Percentiles rank a stretch among this genome's conserved stretches.
Evolutionary conservation across 805 yeast species (phyloP).

Genomic region (Alloascoidea hylecoeti): DNA sequence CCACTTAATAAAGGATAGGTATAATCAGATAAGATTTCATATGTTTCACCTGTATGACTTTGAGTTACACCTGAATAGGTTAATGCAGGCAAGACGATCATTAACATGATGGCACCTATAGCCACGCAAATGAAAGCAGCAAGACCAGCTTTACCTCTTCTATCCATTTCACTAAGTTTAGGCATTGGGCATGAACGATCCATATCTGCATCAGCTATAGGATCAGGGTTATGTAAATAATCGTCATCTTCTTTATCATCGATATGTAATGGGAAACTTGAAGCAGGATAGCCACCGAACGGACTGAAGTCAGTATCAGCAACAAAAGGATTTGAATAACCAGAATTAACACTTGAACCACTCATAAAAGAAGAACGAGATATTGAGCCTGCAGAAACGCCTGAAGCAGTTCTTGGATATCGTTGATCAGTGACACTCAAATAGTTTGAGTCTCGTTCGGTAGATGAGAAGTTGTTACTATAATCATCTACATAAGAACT

Average conservation of each 20-base stretch:
- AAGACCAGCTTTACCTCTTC: conserved; percentile 1
- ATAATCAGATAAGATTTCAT: conserved; percentile 36
- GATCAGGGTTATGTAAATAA: conserved; percentile 74
- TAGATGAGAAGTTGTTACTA: not conserved
- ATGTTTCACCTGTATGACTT: conserved; percentile 1
- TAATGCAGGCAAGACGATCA: conserved; percentile 53
- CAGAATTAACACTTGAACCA: no score
- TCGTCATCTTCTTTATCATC: conserved; percentile 79
- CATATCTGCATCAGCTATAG: conserved; percentile 61
- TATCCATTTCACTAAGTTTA: conserved; percentile 1
- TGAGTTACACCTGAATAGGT: conserved; percentile 47
- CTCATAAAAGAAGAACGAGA: not conserved
- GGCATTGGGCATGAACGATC: conserved; percentile 22
- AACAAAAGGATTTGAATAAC: conserved; percentile 12
- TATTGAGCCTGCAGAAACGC: not conserved
- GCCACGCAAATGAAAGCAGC: conserved; percentile 26
- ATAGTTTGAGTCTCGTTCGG: not conserved
- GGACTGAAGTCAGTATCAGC: conserved; percentile 32
- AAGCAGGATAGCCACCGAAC: conserved; percentile 77
- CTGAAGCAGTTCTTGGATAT: not conserved
- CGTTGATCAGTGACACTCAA: not conserved
- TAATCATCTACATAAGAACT: not conserved
- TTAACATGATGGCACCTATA: conserved; percentile 36
- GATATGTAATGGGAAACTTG: conserved; percentile 59
- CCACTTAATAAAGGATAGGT: conserved; percentile 42